Percentiles rank a stretch among this genome's conserved stretches.
Evolutionary conservation across 2,329 filamentous ascomycete genomes (phyloP).

Genomic region (Pseudogymnoascus sp.): DNA sequence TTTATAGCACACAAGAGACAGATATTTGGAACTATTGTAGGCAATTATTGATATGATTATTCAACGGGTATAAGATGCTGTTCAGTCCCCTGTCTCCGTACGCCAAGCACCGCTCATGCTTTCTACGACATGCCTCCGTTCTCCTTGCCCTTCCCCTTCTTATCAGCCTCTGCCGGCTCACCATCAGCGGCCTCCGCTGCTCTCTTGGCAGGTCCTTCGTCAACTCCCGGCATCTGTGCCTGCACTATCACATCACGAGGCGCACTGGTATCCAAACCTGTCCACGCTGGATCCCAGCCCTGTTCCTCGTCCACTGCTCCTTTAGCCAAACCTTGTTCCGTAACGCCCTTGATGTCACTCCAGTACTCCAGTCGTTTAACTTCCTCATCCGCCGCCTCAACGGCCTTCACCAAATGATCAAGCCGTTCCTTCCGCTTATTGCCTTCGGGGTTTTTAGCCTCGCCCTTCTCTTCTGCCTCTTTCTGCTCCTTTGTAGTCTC

Average conservation of each 20-base stretch:
- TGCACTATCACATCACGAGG: conserved; percentile 25
- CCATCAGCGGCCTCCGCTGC: neutral
- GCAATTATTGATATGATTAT: neutral
- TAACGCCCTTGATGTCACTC: conserved; percentile 70
- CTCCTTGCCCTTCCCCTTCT: neutral
- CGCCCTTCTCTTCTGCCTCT: conserved; percentile 21
- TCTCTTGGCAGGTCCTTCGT: conserved; percentile 8
- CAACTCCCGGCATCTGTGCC: conserved; percentile 16
- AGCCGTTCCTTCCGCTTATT: conserved; percentile 37
- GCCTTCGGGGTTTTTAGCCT: conserved; percentile 29
- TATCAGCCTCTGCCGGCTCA: neutral
- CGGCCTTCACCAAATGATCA: conserved; percentile 63
- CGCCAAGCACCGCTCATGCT: neutral
- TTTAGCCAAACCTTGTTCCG: conserved; percentile 36
- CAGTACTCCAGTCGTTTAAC: conserved; percentile 78
- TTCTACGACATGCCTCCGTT: neutral
- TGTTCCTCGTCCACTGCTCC: conserved; percentile 24
- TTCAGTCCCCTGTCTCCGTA: neutral
- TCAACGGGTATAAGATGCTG: conserved; percentile 5
- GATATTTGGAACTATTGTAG: neutral
- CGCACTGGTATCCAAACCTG: conserved; percentile 24
- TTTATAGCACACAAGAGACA: neutral
- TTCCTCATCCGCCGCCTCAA: conserved; percentile 70
- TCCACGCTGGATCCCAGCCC: conserved; percentile 25
- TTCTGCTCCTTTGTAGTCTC: conserved; percentile 42